A percentile compares a stretch with the other conserved stretches of the same genome.
Evolutionary conservation across 1,284 basidiomycete genomes (phyloP).

Genomic region (Neonothopanus nambi): DNA sequence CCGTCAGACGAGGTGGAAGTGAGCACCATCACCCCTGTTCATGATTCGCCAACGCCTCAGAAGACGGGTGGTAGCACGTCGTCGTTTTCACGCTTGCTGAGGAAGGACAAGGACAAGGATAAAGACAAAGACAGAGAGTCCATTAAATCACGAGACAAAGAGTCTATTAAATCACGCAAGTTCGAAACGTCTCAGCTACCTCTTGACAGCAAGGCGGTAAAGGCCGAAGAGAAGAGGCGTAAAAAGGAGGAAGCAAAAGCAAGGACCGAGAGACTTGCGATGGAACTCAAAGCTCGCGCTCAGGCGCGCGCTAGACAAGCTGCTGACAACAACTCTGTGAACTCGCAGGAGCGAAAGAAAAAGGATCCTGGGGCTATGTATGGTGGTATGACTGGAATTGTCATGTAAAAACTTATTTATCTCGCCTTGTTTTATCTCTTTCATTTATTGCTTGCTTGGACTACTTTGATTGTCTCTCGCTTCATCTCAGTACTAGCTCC

Average conservation of each 20-base stretch:
- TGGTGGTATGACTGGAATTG: conserved; percentile 16
- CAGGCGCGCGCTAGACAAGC: conserved; percentile 29
- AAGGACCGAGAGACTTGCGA: conserved; percentile 41
- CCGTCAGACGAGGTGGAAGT: too few species aligned
- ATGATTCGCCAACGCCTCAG: too few species aligned
- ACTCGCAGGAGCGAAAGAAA: conserved; percentile 23
- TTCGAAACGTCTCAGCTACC: conserved; percentile 6
- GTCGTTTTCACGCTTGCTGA: conserved; percentile 8
- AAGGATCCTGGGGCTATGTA: conserved; percentile 16
- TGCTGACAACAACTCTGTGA: conserved; percentile 30
- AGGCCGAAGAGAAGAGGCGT: conserved; percentile 44
- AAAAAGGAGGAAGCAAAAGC: conserved; percentile 46
- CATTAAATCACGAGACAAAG: too few species aligned
- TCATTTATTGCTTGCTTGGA: conserved; percentile 6
- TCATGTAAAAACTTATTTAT: conserved; percentile 4
- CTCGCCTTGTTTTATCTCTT: conserved; percentile 3
- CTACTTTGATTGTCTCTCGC: background rate
- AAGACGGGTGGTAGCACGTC: background rate
- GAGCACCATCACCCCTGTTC: too few species aligned
- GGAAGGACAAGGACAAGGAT: conserved; percentile 5
- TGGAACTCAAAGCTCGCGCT: conserved; percentile 37
- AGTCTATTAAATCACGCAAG: background rate
- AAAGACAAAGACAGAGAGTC: too few species aligned
- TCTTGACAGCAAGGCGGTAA: conserved; percentile 35
- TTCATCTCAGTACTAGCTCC: background rate